Evolutionary conservation across 2,329 filamentous ascomycete species (phyloP).

Genomic region (Tolypocladium pustulatum): DNA sequence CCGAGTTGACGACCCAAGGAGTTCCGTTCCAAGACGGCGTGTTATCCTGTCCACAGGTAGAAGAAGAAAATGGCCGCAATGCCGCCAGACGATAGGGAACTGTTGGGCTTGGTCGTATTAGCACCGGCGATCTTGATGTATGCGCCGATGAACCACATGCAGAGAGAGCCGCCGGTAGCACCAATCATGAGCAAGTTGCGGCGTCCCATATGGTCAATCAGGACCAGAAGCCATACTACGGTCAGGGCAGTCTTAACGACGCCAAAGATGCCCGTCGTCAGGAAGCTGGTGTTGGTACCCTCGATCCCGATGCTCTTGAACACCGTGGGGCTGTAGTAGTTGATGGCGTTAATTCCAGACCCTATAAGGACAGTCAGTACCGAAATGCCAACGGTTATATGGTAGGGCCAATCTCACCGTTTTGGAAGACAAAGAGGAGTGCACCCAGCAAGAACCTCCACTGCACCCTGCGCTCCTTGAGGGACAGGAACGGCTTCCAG

Average conservation of each 20-base stretch:
- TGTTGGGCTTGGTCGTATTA: constrained; percentile 11
- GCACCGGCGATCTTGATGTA: constrained; percentile 27
- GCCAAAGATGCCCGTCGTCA: constrained; percentile 18
- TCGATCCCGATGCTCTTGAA: constrained; percentile 17
- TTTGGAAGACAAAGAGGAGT: constrained; percentile 71
- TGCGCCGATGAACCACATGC: constrained; percentile 51
- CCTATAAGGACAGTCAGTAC: constrained; percentile 2
- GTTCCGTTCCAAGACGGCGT: constrained; percentile 64
- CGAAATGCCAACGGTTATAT: background rate
- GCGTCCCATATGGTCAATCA: constrained; percentile 25
- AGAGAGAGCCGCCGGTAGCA: constrained; percentile 48
- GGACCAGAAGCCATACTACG: constrained; percentile 30
- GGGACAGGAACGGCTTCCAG: constrained; percentile 59
- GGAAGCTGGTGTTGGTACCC: constrained; percentile 13
- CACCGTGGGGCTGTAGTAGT: constrained; percentile 19
- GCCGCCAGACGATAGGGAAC: constrained; percentile 32
- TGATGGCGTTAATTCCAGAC: constrained; percentile 19
- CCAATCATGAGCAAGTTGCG: constrained; percentile 55
- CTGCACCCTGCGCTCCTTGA: constrained; percentile 45
- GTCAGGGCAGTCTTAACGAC: constrained; percentile 17
- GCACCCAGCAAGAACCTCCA: constrained; percentile 66
- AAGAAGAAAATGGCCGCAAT: constrained; percentile 59
- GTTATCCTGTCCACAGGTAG: constrained; percentile 48
- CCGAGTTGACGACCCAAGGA: constrained; percentile 65
- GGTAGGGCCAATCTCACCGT: constrained; percentile 33